These are phyloP conservation scores for Colletotrichum kahawae DNA, from an alignment of 2,329 filamentous ascomycete species.

Conservation along the genomic window DNA sequence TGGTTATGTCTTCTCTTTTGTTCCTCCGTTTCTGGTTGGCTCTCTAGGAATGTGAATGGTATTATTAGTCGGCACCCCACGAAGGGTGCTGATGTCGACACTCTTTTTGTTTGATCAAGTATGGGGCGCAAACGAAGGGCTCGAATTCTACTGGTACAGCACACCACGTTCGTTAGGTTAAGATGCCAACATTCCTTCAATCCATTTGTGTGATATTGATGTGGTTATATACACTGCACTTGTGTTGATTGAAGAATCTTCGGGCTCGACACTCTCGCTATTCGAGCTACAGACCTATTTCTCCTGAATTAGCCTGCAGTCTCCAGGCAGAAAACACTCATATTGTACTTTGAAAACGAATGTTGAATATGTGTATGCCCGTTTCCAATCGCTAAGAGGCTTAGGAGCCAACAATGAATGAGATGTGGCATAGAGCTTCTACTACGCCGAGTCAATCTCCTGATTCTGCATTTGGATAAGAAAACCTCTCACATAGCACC, in stretches of 20 bases:
- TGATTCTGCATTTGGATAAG: neutral
- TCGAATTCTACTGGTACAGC: neutral
- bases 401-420: neutral
- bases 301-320: neutral
- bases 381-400: neutral
- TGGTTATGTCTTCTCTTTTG: neutral
- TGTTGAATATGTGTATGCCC: neutral
- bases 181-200: slow-evolving; percentile 11
- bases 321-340: neutral
- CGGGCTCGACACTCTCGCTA: neutral
- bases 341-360: neutral
- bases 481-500: neutral
- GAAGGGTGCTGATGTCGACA: slow-evolving; percentile 3
- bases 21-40: neutral
- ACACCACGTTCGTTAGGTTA: neutral
- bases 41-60: neutral
- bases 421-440: neutral
- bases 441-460: neutral
- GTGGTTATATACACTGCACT: neutral
- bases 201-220: neutral
- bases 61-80: neutral
- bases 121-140: neutral
- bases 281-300: neutral
- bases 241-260: neutral
- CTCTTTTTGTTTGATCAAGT: slow-evolving; percentile 2